phyloP scores from a whole-genome alignment of 2,329 filamentous ascomycete species.

The Fusarium xyrophilum region DNA sequence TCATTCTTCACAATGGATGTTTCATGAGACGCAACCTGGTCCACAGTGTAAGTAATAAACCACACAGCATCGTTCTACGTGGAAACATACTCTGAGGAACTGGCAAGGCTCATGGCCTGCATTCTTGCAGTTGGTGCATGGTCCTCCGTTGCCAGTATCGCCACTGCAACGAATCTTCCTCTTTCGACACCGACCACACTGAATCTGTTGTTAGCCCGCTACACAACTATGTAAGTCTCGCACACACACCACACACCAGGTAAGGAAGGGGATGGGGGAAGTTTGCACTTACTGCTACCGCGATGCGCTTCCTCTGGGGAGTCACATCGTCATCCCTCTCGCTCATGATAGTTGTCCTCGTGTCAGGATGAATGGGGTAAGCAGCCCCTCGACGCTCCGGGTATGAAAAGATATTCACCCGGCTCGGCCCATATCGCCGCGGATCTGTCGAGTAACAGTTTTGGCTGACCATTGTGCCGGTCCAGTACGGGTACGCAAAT shows the following conservation, averaged over 20 bases:
- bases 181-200: slow-evolving; percentile 91
- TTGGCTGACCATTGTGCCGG: slow-evolving; percentile 32
- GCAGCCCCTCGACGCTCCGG: slow-evolving; percentile 31
- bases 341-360: slow-evolving; percentile 42
- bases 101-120: slow-evolving; percentile 75
- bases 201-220: slow-evolving; percentile 34
- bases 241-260: slow-evolving; percentile 37
- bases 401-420: slow-evolving; percentile 29
- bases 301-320: slow-evolving; percentile 63
- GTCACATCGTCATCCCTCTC: slow-evolving; percentile 48
- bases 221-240: slow-evolving; percentile 36
- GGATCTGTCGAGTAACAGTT: slow-evolving; percentile 31
- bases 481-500: background rate
- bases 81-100: slow-evolving; percentile 75
- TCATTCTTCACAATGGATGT: slow-evolving; percentile 38
- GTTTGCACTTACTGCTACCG: slow-evolving; percentile 60
- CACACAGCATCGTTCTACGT: background rate
- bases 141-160: slow-evolving; percentile 74
- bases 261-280: slow-evolving; percentile 2
- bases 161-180: slow-evolving; percentile 96
- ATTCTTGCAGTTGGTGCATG: slow-evolving; percentile 83
- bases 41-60: background rate
- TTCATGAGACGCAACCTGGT: slow-evolving; percentile 46
- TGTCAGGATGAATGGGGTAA: slow-evolving; percentile 32
- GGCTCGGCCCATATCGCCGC: slow-evolving; percentile 22